phyloP scores from a whole-genome alignment of 345 rosid genomes.

The Combretum micranthum region DNA sequence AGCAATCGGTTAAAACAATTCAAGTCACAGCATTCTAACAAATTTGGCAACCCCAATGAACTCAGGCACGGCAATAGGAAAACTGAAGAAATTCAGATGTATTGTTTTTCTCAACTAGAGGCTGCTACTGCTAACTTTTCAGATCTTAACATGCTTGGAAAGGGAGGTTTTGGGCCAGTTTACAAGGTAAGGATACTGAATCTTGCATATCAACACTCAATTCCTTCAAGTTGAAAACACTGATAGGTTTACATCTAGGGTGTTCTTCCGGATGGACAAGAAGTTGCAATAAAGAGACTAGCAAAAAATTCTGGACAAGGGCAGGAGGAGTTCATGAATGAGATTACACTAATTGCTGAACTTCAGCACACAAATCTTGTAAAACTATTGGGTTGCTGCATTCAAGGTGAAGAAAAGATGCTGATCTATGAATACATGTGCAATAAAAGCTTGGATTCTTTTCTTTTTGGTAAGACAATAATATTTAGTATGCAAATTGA shows the following conservation, averaged over 20 bases:
- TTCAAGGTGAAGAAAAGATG: conserved; percentile 38
- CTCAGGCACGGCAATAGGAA: conserved; percentile 4
- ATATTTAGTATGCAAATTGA: neutral
- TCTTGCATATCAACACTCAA: neutral
- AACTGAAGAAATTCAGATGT: conserved; percentile 24
- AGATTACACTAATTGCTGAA: conserved; percentile 36
- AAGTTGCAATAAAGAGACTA: conserved; percentile 40
- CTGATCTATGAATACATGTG: conserved; percentile 37
- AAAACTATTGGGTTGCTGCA: conserved; percentile 35
- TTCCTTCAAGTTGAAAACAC: neutral
- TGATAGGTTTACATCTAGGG: conserved; percentile 15
- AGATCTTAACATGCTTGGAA: conserved; percentile 30
- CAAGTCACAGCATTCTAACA: conserved; percentile 1
- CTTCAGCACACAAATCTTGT: conserved; percentile 43
- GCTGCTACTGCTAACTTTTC: conserved; percentile 25
- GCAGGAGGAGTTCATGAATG: conserved; percentile 40
- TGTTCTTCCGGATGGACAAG: conserved; percentile 25
- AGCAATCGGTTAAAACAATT: neutral
- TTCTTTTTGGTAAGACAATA: conserved; percentile 24
- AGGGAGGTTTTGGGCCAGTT: conserved; percentile 43
- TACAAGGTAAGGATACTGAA: conserved; percentile 23
- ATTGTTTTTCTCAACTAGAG: conserved; percentile 21
- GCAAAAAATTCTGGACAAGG: conserved; percentile 37
- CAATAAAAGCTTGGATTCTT: conserved; percentile 29
- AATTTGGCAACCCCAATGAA: neutral